Conservation (phyloP, 345 rosid species). For the Boechera stricta region DNA sequence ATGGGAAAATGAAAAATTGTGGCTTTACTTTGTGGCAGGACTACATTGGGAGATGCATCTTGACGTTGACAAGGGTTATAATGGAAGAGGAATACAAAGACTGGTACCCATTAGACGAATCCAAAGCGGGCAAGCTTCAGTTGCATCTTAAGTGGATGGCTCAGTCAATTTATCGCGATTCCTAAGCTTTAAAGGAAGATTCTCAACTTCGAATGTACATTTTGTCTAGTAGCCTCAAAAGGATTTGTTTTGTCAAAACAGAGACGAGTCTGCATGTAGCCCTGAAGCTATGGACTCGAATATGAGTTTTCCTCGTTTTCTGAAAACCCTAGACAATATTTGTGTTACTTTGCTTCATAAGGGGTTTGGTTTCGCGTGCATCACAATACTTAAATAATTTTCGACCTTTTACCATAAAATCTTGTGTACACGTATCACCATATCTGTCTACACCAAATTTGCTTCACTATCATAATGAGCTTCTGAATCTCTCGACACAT, state of each 20-base stretch:
- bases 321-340: conserved; percentile 10
- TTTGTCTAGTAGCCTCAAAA: conserved; percentile 38
- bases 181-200: conserved; percentile 46
- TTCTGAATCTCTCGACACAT: conserved; percentile 18
- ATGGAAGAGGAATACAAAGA: conserved; percentile 87
- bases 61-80: conserved; percentile 93
- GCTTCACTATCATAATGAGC: background rate
- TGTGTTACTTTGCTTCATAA: background rate
- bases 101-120: conserved; percentile 62
- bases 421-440: background rate
- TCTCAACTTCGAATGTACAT: conserved; percentile 39
- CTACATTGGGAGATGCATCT: conserved; percentile 91
- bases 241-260: conserved; percentile 25
- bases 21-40: conserved; percentile 54
- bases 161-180: conserved; percentile 82
- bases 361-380: conserved; percentile 7
- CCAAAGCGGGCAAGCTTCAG: conserved; percentile 71
- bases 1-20: background rate
- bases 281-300: conserved; percentile 11
- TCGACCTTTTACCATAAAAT: background rate
- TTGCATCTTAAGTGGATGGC: conserved; percentile 92
- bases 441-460: conserved; percentile 8
- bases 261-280: conserved; percentile 18
- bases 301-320: conserved; percentile 23
- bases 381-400: conserved; percentile 4